Evolutionary conservation across 192 early-diverging fungal genomes (phyloP), one percentile per base, ranked within the genome.

Genomic region (Rhizophagus clarus): DNA sequence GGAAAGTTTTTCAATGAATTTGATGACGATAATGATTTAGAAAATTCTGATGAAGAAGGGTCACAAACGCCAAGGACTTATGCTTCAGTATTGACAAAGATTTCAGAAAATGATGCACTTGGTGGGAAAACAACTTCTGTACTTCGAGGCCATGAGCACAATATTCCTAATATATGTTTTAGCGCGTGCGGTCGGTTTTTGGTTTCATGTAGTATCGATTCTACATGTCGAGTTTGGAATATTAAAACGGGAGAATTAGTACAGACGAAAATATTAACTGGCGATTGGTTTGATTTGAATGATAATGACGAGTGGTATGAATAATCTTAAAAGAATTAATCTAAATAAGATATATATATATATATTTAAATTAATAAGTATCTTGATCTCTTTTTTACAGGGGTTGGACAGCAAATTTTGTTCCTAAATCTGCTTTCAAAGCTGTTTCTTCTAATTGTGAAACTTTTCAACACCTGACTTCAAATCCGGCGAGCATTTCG

Each of bases 111-210:
- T 61, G 29, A 62, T 3, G 74, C 11, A 51, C 31, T 34, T n/a
- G 74, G 32, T 31, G 49, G 4, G 0, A 66, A 80, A 7, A 80
- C 81, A 24, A 77, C 80, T 56, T 81, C 81, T 47, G 73, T 80
- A 20, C 80, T 92, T 8, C 22, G 42, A 11, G 92, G 92, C 0
- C 92, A 93, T 76, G 77, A 71, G 10, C 85, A 93, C 71, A 93
- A 93, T 82, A 86, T 93, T 31, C 92, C 92, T 0, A 84, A 82
- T 34, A 83, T 93, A 24, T 80, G 83, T 11, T 91, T 93, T 67
- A 88, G 84, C 70, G 49, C 77, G 4, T 88, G 89, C 29, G 92
- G 91, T 12, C 40, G 62, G 15, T 93, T 85, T 81, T 24, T 93
- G 15, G 90, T 86, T 15, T 88, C 84, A 3, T 81, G 88, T 22